Evolutionary conservation across 352 stramenopile species (phyloP), one percentile per base, ranked within the genome.

Genomic region (Pythium brassicae): DNA sequence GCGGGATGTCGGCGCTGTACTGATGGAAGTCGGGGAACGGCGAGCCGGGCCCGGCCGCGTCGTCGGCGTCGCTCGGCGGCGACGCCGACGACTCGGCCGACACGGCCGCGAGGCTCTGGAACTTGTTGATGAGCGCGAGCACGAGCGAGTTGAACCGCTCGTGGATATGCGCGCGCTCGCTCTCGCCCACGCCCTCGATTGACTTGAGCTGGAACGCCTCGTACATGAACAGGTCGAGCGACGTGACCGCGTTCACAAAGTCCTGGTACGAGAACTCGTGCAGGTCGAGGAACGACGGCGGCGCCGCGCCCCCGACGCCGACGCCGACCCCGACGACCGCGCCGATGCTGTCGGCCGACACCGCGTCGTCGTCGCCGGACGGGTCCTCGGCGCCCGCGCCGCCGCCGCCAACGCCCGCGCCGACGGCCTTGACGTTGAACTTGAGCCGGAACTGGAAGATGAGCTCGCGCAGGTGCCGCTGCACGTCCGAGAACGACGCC

Each of bases 151-250:
- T 70, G 55, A 83, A 77, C 22, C 59, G 65, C 59, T 71, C 62
- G 58, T 78, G 78, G 9, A 83, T 57, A 22, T 57, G 55, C 39
- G 63, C 34, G 14, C 72, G 72, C 40, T 79, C 68, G 14, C 60
- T 43, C 27, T 79, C 70, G 15, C 57, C 63, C 29, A 83, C 64
- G 23, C 65, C 63, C 15, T 79, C 68, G 49, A 83, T 68, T 15
- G 65, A 68, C 59, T 80, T 78, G 50, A 74, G 54, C 53, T 83
- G 73, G 54, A 83, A 83, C 17, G 73, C 71, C 25, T 83, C 68
- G 65, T 83, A 83, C 73, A 78, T 80, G 59, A 78, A 80, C 48
- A 83, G 54, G 56, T 83, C 73, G 20, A 79, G 51, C 32, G 71
- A 59, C 39, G 65, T 74, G 35, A 83, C 61, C 32, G 73, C 73